phyloP scores from a whole-genome alignment of 2,329 filamentous ascomycete species.

The Chalara sp. region DNA sequence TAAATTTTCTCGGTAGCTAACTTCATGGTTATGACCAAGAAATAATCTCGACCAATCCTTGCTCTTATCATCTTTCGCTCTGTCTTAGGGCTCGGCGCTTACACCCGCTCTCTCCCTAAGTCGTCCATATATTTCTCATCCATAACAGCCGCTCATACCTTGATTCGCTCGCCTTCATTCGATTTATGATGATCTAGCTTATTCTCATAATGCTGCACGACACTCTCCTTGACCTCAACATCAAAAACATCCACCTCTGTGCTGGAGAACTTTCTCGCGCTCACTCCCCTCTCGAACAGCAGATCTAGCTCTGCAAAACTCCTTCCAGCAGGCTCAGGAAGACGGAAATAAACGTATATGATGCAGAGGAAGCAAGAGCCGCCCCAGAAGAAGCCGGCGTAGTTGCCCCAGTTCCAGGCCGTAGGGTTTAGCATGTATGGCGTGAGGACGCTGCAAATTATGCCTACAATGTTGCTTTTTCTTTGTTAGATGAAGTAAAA shows the following conservation, averaged over 20 bases:
- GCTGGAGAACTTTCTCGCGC: constrained; percentile 29
- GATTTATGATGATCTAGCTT: constrained; percentile 52
- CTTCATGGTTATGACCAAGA: too few species aligned
- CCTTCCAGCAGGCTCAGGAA: constrained; percentile 73
- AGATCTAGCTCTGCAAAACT: constrained; percentile 83
- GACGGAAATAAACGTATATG: constrained; percentile 72
- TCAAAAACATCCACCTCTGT: constrained; percentile 25
- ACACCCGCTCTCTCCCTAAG: too few species aligned
- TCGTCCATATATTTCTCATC: too few species aligned
- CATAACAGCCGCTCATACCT: too few species aligned
- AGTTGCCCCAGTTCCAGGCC: constrained; percentile 85
- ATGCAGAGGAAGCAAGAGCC: constrained; percentile 50
- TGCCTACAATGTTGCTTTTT: constrained; percentile 62
- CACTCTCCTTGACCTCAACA: constrained; percentile 15
- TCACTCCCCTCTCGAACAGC: constrained; percentile 67
- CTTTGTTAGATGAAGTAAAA: not conserved
- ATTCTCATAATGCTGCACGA: constrained; percentile 39
- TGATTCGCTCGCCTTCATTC: too few species aligned
- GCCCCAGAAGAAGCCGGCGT: constrained; percentile 67
- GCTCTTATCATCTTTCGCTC: too few species aligned
- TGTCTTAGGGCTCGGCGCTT: too few species aligned
- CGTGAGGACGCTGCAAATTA: constrained; percentile 74
- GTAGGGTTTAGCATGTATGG: constrained; percentile 90
- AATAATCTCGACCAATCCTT: too few species aligned
- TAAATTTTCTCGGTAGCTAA: too few species aligned